Conservation (phyloP, 805 yeast species). For the Isabelozyma heimii region DNA sequence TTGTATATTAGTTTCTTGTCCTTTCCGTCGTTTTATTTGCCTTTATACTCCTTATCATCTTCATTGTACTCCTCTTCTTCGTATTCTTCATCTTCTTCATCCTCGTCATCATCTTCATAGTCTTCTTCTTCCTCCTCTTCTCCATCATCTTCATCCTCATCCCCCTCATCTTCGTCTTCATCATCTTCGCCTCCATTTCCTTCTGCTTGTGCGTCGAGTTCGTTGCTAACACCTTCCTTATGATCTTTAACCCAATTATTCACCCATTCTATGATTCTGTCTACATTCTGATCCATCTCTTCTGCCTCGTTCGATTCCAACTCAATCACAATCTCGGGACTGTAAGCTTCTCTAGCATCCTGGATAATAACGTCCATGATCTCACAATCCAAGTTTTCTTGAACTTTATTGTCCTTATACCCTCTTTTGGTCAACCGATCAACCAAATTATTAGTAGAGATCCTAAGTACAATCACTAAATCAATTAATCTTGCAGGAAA, state of each 20-base stretch:
- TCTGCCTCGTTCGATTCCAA: slow-evolving; percentile 69
- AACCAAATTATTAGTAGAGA: slow-evolving; percentile 67
- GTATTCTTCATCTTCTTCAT: slow-evolving; percentile 9
- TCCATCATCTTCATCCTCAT: slow-evolving; percentile 6
- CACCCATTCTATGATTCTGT: slow-evolving; percentile 72
- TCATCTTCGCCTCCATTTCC: slow-evolving; percentile 6
- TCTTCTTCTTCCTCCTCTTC: slow-evolving; percentile 11
- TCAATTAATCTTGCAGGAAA: slow-evolving; percentile 93
- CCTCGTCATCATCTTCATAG: slow-evolving; percentile 9
- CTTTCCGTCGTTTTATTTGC: background rate
- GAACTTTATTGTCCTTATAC: slow-evolving; percentile 77
- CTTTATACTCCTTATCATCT: slow-evolving; percentile 6
- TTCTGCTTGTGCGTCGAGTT: slow-evolving; percentile 12
- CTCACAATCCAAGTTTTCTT: slow-evolving; percentile 93
- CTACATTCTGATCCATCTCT: slow-evolving; percentile 80
- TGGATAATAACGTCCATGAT: slow-evolving; percentile 89
- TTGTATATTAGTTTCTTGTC: background rate
- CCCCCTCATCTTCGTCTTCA: slow-evolving; percentile 9
- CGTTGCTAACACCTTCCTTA: slow-evolving; percentile 32
- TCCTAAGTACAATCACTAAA: slow-evolving; percentile 82
- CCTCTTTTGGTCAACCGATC: slow-evolving; percentile 76
- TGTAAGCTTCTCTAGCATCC: slow-evolving; percentile 85
- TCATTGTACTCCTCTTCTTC: slow-evolving; percentile 10
- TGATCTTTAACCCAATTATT: slow-evolving; percentile 67
- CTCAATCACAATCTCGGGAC: slow-evolving; percentile 77